Evolutionary conservation across 352 stramenopile genomes (phyloP).

Genomic region (Globisporangium lucens): DNA sequence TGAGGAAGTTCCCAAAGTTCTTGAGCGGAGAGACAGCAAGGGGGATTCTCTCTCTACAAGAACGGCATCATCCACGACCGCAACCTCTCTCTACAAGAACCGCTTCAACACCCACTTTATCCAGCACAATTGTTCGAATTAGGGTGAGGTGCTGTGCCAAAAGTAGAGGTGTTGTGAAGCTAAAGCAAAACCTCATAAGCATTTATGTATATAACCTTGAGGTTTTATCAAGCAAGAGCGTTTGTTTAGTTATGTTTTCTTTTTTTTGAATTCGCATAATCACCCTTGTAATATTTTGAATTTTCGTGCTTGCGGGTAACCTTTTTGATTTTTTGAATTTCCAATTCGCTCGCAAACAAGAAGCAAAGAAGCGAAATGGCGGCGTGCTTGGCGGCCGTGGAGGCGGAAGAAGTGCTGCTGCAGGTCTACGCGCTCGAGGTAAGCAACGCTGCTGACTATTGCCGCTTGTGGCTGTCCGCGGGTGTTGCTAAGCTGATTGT

Average conservation of each 20-base stretch:
- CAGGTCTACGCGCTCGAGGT: conserved; percentile 67
- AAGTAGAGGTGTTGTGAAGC: too few species aligned
- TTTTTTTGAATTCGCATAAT: too few species aligned
- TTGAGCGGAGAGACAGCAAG: conserved; percentile 8
- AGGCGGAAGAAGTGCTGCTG: conserved; percentile 55
- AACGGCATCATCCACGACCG: neutral
- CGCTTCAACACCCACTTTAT: too few species aligned
- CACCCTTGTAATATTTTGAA: neutral
- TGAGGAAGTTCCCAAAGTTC: neutral
- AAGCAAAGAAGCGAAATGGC: conserved; percentile 21
- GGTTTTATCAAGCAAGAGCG: too few species aligned
- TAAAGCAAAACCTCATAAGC: too few species aligned
- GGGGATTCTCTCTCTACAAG: conserved; percentile 33
- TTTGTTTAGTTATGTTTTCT: too few species aligned
- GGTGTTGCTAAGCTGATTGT: neutral
- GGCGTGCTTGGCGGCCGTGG: conserved; percentile 14
- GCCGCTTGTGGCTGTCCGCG: neutral
- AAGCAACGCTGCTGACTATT: neutral
- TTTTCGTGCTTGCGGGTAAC: neutral
- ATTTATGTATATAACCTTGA: too few species aligned
- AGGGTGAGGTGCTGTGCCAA: too few species aligned
- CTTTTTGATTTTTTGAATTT: neutral
- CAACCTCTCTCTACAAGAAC: too few species aligned
- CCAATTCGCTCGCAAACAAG: neutral
- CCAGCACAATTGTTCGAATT: too few species aligned